phyloP scores from a whole-genome alignment of 371 early-diverging fungal species.

The Blakeslea trispora region DNA sequence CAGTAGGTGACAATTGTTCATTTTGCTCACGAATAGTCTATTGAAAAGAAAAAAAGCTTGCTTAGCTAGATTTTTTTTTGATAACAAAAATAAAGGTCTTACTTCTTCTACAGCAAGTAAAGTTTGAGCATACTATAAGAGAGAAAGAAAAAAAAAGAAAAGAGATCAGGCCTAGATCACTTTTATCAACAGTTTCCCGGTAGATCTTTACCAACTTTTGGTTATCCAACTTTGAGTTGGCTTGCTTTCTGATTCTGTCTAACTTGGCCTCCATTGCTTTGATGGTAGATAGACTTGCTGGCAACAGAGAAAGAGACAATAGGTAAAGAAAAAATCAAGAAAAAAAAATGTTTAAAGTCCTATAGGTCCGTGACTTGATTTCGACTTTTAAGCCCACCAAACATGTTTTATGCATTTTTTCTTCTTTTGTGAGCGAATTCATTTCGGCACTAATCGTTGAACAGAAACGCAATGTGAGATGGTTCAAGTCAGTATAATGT shows the following conservation, averaged over 20 bases:
- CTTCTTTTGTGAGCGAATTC: too few species aligned
- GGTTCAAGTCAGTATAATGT: too few species aligned
- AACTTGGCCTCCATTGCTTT: constrained; percentile 53
- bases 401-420: too few species aligned
- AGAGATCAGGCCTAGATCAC: background rate
- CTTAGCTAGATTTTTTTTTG: background rate
- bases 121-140: constrained; percentile 66
- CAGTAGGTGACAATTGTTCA: constrained; percentile 66
- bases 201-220: constrained; percentile 64
- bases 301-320: background rate
- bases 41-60: background rate
- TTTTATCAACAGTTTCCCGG: background rate
- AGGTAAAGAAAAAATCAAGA: constrained; percentile 4
- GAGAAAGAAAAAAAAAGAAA: constrained; percentile 3
- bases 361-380: too few species aligned
- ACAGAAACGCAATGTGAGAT: too few species aligned
- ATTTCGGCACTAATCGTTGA: too few species aligned
- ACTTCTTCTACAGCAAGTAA: constrained; percentile 88
- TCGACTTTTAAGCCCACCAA: too few species aligned
- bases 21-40: constrained; percentile 79
- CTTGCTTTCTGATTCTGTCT: constrained; percentile 62
- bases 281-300: background rate
- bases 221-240: constrained; percentile 80
- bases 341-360: background rate
- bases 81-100: constrained; percentile 1